Percentiles rank a stretch among this genome's conserved stretches.
Evolutionary conservation across 306 rosid genomes (phyloP).

Genomic region (Begonia loranthoides): DNA sequence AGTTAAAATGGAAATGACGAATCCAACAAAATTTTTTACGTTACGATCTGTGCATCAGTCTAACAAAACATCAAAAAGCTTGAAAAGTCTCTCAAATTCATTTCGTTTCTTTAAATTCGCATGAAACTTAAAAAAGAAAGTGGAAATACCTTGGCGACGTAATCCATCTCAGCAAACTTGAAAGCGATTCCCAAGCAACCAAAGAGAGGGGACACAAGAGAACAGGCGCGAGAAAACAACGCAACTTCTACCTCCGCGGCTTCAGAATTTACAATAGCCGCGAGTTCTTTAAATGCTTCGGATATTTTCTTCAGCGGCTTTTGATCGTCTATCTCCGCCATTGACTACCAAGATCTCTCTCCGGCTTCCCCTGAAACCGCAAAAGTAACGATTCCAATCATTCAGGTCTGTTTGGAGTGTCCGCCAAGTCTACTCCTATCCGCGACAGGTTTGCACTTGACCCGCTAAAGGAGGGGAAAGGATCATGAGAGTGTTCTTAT

Average conservation of each 20-base stretch:
- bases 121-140: not conserved
- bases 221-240: conserved; percentile 61
- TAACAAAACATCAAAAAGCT: not conserved
- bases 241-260: conserved; percentile 35
- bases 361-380: not conserved
- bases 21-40: too few relatives aligned
- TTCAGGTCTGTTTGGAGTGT: too few relatives aligned
- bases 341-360: conserved; percentile 11
- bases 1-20: too few relatives aligned
- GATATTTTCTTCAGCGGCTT: conserved; percentile 50
- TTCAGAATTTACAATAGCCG: conserved; percentile 30
- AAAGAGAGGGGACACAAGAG: conserved; percentile 78
- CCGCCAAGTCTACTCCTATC: too few relatives aligned
- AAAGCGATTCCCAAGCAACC: conserved; percentile 85
- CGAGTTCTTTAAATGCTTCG: conserved; percentile 53
- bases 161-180: conserved; percentile 92
- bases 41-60: too few relatives aligned
- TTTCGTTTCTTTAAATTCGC: not conserved
- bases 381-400: too few relatives aligned
- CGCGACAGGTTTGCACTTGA: too few relatives aligned
- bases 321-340: conserved; percentile 27
- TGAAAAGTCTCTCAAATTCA: not conserved
- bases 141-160: conserved; percentile 50
- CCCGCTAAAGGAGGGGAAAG: too few relatives aligned
- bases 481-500: too few relatives aligned